A percentile compares a stretch with the other conserved stretches of the same genome.
Conservation (phyloP, 169 alveolate species). For the Cryptosporidium sp. region DNA sequence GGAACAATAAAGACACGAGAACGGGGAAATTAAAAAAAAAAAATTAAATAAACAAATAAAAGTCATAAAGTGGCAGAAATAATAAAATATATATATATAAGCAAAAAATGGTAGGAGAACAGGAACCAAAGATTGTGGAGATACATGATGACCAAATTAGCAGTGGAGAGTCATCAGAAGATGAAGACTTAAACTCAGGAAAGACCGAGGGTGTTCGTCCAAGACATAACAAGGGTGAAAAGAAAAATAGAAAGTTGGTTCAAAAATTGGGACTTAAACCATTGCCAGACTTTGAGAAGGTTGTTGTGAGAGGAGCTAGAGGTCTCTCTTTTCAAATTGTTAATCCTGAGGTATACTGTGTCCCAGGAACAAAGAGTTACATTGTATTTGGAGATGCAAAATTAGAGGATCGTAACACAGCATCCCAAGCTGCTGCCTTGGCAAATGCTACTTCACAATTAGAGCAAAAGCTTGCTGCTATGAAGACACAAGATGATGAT, state of each 20-base stretch:
- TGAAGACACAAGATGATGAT: conserved; percentile 38
- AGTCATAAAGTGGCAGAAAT: not conserved
- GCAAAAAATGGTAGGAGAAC: conserved; percentile 53
- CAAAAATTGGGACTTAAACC: conserved; percentile 73
- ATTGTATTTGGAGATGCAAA: conserved; percentile 70
- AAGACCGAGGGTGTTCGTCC: conserved; percentile 42
- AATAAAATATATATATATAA: not conserved
- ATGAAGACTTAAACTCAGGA: conserved; percentile 18
- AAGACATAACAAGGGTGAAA: conserved; percentile 59
- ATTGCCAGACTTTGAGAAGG: conserved; percentile 55
- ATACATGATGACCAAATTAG: conserved; percentile 60
- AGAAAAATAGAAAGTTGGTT: conserved; percentile 54
- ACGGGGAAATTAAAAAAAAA: conserved; percentile 1
- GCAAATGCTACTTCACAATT: conserved; percentile 71
- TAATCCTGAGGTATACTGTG: conserved; percentile 57
- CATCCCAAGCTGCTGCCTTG: conserved; percentile 75
- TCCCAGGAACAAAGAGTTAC: conserved; percentile 62
- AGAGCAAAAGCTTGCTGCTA: conserved; percentile 73
- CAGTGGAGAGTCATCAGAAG: conserved; percentile 64
- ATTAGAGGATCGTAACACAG: conserved; percentile 56
- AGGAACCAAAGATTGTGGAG: conserved; percentile 70
- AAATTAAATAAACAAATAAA: not conserved
- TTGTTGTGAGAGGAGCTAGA: conserved; percentile 68
- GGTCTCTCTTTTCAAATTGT: conserved; percentile 68
- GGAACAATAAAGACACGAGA: conserved; percentile 31